Evolutionary conservation across 257 asterid species (phyloP).

Genomic region (Capsicum baccatum): DNA sequence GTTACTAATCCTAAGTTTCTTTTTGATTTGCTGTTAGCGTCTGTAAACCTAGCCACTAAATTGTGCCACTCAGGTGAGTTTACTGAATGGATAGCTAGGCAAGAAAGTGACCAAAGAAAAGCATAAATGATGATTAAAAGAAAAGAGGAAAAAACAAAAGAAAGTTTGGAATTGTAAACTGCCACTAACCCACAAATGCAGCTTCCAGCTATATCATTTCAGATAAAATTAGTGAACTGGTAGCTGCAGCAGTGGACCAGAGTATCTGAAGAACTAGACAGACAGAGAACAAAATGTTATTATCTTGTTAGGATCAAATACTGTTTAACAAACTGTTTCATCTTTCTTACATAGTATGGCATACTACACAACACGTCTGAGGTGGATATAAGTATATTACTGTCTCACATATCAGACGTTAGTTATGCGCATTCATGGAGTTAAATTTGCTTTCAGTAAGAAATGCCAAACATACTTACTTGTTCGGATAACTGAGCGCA

Average conservation of each 20-base stretch:
- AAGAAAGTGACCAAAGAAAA: neutral
- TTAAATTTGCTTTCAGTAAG: neutral
- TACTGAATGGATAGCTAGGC: slow-evolving; percentile 3
- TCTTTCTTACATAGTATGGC: neutral
- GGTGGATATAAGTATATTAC: neutral
- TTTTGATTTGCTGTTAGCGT: neutral
- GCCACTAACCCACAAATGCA: slow-evolving; percentile 19
- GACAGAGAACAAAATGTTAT: neutral
- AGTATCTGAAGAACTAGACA: slow-evolving; percentile 2
- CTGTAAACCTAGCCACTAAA: slow-evolving; percentile 1
- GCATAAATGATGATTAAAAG: neutral
- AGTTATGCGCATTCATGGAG: slow-evolving; percentile 23
- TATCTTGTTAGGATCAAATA: neutral
- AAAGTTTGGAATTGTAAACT: neutral
- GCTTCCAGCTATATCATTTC: slow-evolving; percentile 15
- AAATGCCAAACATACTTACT: slow-evolving; percentile 27
- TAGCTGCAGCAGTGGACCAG: slow-evolving; percentile 18
- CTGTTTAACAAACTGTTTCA: slow-evolving; percentile 20
- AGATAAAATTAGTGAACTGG: neutral
- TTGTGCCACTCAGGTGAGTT: slow-evolving; percentile 19
- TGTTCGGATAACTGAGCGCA: slow-evolving; percentile 19
- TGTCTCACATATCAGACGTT: neutral
- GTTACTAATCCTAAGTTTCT: neutral
- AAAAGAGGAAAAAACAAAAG: neutral
- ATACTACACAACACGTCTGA: neutral